Evolutionary conservation across 208 protist genomes (phyloP).

Genomic region (Phytomonas sp.): DNA sequence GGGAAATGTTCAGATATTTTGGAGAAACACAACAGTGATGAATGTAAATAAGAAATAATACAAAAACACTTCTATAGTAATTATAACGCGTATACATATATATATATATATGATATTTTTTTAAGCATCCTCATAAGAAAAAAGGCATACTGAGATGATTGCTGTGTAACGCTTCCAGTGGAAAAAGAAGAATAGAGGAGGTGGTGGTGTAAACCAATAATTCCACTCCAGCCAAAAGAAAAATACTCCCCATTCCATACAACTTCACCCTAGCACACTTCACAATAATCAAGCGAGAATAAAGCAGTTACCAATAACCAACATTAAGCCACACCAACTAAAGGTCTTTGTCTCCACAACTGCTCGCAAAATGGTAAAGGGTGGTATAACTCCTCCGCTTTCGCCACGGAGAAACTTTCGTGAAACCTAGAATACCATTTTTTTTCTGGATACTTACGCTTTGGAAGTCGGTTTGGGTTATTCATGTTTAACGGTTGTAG

Average conservation of each 20-base stretch:
- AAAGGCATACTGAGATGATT: background rate
- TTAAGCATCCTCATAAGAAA: background rate
- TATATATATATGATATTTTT: background rate
- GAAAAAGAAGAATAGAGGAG: slow-evolving; percentile 1
- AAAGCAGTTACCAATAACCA: background rate
- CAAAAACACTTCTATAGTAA: slow-evolving; percentile 6
- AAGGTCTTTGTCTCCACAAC: background rate
- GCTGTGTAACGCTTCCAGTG: background rate
- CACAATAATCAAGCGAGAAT: background rate
- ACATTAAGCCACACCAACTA: background rate
- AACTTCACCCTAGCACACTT: background rate
- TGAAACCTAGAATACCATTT: slow-evolving; percentile 29
- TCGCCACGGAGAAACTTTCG: slow-evolving; percentile 29
- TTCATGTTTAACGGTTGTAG: background rate
- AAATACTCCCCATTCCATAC: background rate
- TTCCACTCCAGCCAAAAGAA: background rate
- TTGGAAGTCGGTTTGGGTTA: slow-evolving; percentile 20
- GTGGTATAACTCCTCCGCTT: slow-evolving; percentile 23
- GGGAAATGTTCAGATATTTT: background rate
- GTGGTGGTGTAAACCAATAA: background rate
- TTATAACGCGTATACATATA: background rate
- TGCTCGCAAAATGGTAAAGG: slow-evolving; percentile 23
- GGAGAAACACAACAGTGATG: slow-evolving; percentile 15
- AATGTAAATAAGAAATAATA: slow-evolving; percentile 9
- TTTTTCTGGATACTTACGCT: slow-evolving; percentile 30